Percentiles rank a stretch among this genome's conserved stretches.
Conservation (phyloP, 441 rosid species). For the Aquilaria agallochum region DNA sequence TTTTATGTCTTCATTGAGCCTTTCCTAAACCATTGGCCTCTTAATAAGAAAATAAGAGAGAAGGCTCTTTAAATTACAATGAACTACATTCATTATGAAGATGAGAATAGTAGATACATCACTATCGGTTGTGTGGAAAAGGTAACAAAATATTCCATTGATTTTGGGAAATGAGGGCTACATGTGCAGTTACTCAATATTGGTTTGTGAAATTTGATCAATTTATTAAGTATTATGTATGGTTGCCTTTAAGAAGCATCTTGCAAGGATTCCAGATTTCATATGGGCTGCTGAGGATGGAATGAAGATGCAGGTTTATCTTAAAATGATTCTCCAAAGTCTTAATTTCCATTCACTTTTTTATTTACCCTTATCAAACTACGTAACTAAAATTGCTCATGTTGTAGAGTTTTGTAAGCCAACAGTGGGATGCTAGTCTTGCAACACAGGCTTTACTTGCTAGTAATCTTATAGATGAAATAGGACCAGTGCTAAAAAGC, state of each 20-base stretch:
- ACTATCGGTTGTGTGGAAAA: conserved; percentile 52
- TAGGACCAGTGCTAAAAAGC: neutral
- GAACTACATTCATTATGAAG: conserved; percentile 55
- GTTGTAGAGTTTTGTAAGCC: neutral
- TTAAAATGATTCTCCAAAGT: neutral
- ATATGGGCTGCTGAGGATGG: conserved; percentile 32
- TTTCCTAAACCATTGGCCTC: conserved; percentile 47
- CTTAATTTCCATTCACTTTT: neutral
- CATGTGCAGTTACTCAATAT: neutral
- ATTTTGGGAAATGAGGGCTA: neutral
- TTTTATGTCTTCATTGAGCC: conserved; percentile 43
- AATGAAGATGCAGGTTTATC: conserved; percentile 18
- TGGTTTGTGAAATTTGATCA: neutral
- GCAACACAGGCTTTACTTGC: conserved; percentile 49
- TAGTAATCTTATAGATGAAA: conserved; percentile 9
- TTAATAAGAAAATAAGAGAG: conserved; percentile 41
- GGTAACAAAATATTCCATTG: conserved; percentile 15
- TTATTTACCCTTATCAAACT: neutral
- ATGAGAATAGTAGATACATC: conserved; percentile 44
- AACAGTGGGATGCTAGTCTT: conserved; percentile 10
- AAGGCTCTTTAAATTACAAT: conserved; percentile 40
- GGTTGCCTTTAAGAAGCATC: conserved; percentile 26
- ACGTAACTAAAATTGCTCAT: neutral
- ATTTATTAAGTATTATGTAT: conserved; percentile 13
- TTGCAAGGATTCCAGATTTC: conserved; percentile 19